Base-by-base conservation (phyloP, 371 early-diverging fungal genomes). In the Saksenaea oblongispora region DNA sequence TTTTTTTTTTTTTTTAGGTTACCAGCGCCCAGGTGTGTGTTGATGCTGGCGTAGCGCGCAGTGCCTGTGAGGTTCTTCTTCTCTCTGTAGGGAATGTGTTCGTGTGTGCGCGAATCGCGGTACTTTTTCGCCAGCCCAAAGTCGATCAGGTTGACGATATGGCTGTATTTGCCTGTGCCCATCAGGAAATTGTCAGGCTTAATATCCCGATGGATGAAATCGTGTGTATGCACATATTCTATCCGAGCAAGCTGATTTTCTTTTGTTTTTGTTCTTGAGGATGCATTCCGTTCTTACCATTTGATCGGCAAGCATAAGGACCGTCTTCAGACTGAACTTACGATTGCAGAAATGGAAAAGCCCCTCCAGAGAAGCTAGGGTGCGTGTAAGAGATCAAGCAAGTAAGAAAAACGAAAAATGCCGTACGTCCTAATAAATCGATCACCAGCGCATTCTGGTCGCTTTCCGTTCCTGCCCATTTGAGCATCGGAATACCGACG, bases 51-150 rank as follows among this genome's bases (percentile, higher is more conserved):
- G 80, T 99, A 99, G 69, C 99, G 89, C 22, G 99, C 98, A 17
- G 99, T 99, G 47, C 99, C 99, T 13, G 99, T 98, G 60, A 99
- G 82, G 75, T 97, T 96, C 84, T 99, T 99, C 79, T 96, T 94
- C 73, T 95, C 96, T 75, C 93, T 89, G 79, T 95, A 97, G 51
- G 98, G 95, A 71, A 99, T 98, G 84, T 99, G 99, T 67, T 93
- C 84, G 72, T 93, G 91, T 55, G 96, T 97, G 70, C 91, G 90
- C 35, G 97, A 95, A 72, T 98, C 95, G 42, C 97, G 87, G 75
- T 93, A 99, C 69, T 92, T 90, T 78, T 99, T 99, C 51, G 99
- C 97, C 62, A 99, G 83, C 34, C 99, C 99, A 86, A 98, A 98
- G 82, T 99, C 99, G 66, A 99, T 99, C 65, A 99, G 89, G 73